A percentile compares a stretch with the other conserved stretches of the same genome.
Evolutionary conservation across 495 filamentous ascomycete genomes (phyloP).

Genomic region (Penicillium flavigenum): DNA sequence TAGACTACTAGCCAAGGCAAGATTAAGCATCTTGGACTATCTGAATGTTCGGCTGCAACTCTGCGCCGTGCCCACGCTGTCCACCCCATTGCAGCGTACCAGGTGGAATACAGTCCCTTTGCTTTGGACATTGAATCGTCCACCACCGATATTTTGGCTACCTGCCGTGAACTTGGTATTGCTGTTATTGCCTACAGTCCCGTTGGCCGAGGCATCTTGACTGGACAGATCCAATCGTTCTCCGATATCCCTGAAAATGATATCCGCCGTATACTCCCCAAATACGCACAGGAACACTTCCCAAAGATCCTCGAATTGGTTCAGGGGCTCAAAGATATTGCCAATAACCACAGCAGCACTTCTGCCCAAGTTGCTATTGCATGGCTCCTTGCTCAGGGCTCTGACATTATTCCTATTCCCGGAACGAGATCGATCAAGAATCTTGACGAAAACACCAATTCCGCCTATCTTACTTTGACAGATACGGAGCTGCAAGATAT

Average conservation of each 20-base stretch:
- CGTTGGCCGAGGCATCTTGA: constrained; percentile 61
- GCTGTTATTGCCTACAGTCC: constrained; percentile 62
- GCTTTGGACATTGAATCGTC: constrained; percentile 56
- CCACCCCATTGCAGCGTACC: constrained; percentile 58
- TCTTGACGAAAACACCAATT: constrained; percentile 54
- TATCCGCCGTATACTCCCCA: constrained; percentile 35
- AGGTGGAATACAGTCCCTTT: constrained; percentile 65
- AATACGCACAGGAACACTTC: constrained; percentile 53
- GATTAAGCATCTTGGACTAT: constrained; percentile 56
- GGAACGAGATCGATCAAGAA: constrained; percentile 54
- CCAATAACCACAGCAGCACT: constrained; percentile 31
- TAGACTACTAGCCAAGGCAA: constrained; percentile 50
- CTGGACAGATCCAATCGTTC: constrained; percentile 43
- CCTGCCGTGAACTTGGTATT: constrained; percentile 62
- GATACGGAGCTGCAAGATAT: constrained; percentile 43
- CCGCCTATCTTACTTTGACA: constrained; percentile 44
- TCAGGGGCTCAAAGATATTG: constrained; percentile 40
- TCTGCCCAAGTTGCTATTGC: constrained; percentile 17
- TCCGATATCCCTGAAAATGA: constrained; percentile 50
- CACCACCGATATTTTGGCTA: constrained; percentile 47
- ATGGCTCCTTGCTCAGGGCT: constrained; percentile 41
- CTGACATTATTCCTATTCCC: constrained; percentile 58
- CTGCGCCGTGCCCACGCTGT: constrained; percentile 63
- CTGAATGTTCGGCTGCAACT: constrained; percentile 53
- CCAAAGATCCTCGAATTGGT: constrained; percentile 52